phyloP scores from a whole-genome alignment of 2,329 filamentous ascomycete genomes.

The Monosporascus sp. region DNA sequence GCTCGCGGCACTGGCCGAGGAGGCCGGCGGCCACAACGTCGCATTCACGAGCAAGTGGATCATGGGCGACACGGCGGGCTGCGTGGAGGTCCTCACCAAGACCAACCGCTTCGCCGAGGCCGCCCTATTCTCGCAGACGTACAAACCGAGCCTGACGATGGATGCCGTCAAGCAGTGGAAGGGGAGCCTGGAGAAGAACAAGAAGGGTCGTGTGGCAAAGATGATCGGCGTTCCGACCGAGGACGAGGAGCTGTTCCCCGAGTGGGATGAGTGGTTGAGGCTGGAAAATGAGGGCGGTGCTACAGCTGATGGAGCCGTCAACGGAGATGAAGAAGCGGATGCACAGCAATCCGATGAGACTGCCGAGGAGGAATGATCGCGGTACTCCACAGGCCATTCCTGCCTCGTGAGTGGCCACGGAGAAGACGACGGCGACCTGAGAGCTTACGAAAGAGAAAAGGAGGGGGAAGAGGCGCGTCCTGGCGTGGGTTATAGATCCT shows the following conservation, averaged over 20 bases:
- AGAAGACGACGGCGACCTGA: too few relatives aligned
- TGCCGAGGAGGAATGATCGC: background rate
- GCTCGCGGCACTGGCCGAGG: slow-evolving; percentile 69
- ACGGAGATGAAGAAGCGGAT: slow-evolving; percentile 16
- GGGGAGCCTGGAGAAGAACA: slow-evolving; percentile 71
- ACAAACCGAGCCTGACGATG: slow-evolving; percentile 74
- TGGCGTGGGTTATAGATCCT: too few relatives aligned
- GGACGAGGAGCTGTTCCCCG: slow-evolving; percentile 85
- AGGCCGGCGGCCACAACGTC: slow-evolving; percentile 80
- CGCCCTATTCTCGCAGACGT: slow-evolving; percentile 89
- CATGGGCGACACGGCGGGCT: slow-evolving; percentile 74
- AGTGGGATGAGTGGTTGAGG: slow-evolving; percentile 88
- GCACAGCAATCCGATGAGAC: slow-evolving; percentile 15
- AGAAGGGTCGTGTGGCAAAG: slow-evolving; percentile 80
- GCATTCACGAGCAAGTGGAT: slow-evolving; percentile 90
- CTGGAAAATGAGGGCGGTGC: slow-evolving; percentile 67
- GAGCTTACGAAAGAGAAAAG: too few relatives aligned
- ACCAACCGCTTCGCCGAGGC: slow-evolving; percentile 81
- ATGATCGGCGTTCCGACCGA: slow-evolving; percentile 76
- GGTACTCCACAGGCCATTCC: background rate
- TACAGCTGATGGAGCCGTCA: slow-evolving; percentile 27
- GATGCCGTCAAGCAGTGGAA: slow-evolving; percentile 76
- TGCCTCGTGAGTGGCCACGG: too few relatives aligned
- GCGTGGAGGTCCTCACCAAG: slow-evolving; percentile 71
- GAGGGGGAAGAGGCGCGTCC: too few relatives aligned